A percentile compares a stretch with the other conserved stretches of the same genome.
phyloP scores from a whole-genome alignment of 78 protist genomes.

The Reticulomyxa filosa region DNA sequence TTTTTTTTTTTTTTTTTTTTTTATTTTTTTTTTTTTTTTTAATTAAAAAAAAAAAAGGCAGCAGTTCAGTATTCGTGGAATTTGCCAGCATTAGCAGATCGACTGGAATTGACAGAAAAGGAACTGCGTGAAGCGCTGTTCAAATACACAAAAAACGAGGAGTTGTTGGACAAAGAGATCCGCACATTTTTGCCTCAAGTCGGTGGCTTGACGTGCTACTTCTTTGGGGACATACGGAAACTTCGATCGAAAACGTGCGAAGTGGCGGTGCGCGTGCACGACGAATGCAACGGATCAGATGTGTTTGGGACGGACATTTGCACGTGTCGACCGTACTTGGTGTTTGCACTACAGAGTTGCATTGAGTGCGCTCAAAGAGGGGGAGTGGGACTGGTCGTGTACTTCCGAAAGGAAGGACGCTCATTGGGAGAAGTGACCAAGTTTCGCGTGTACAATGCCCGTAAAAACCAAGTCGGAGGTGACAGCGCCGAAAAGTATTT shows the following conservation, averaged over 20 bases:
- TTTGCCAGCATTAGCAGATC: too few species aligned
- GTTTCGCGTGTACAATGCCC: constrained; percentile 33
- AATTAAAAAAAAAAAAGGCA: too few species aligned
- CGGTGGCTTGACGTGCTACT: too few species aligned
- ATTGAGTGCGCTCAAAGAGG: constrained; percentile 5
- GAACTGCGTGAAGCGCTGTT: too few species aligned
- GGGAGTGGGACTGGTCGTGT: constrained; percentile 27
- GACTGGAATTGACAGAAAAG: too few species aligned
- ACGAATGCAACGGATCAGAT: constrained; percentile 34
- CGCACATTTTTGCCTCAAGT: too few species aligned
- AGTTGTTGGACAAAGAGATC: too few species aligned
- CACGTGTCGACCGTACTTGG: constrained; percentile 24
- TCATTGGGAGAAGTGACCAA: constrained; percentile 32
- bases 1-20: too few species aligned
- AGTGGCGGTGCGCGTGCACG: constrained; percentile 23
- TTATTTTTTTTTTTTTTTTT: too few species aligned
- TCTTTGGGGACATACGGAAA: constrained; percentile 13
- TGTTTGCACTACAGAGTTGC: constrained; percentile 25
- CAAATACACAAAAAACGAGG: too few species aligned
- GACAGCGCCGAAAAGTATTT: constrained; percentile 19
- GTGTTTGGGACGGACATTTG: constrained; percentile 33
- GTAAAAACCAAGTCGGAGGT: constrained; percentile 6
- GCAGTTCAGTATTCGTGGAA: too few species aligned
- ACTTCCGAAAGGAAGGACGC: constrained; percentile 29
- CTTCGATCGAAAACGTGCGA: background rate